phyloP scores from a whole-genome alignment of 257 asterid genomes.

The Przewalskia tangutica region DNA sequence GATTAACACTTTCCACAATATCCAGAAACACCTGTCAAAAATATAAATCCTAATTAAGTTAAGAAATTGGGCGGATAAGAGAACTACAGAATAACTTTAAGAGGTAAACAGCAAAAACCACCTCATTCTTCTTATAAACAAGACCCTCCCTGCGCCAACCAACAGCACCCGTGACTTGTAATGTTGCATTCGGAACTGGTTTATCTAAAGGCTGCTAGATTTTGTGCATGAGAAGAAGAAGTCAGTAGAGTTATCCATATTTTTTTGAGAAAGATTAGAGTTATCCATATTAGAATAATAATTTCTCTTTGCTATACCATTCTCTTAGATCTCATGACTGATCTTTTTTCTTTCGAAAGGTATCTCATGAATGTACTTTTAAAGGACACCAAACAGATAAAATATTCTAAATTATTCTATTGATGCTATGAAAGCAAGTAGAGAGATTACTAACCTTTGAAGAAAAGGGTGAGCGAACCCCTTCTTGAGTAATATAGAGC shows the following conservation, averaged over 20 bases:
- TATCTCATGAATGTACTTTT: background rate
- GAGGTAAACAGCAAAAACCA: conserved; percentile 14
- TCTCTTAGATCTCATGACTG: background rate
- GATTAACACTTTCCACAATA: conserved; percentile 98
- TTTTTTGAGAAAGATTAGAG: background rate
- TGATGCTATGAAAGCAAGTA: background rate
- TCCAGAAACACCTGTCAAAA: conserved; percentile 80
- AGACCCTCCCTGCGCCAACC: conserved; percentile 99
- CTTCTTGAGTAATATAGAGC: conserved; percentile 99
- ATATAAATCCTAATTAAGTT: conserved; percentile 2
- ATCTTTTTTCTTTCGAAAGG: background rate
- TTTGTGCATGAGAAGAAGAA: conserved; percentile 6
- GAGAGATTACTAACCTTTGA: conserved; percentile 63
- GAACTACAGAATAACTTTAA: background rate
- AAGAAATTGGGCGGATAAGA: background rate
- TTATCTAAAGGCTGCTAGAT: conserved; percentile 65
- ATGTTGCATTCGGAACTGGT: conserved; percentile 96
- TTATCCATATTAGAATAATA: background rate
- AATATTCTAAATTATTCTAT: background rate
- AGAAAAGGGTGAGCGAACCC: conserved; percentile 95
- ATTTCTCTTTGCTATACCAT: background rate
- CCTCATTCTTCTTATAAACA: conserved; percentile 95
- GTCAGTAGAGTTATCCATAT: conserved; percentile 10
- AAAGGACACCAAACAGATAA: background rate
- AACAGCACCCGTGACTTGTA: conserved; percentile 99